Evolutionary conservation across 1,284 basidiomycete species (phyloP), one percentile per base, ranked within the genome.

Genomic region (Rhodotorula sp.): DNA sequence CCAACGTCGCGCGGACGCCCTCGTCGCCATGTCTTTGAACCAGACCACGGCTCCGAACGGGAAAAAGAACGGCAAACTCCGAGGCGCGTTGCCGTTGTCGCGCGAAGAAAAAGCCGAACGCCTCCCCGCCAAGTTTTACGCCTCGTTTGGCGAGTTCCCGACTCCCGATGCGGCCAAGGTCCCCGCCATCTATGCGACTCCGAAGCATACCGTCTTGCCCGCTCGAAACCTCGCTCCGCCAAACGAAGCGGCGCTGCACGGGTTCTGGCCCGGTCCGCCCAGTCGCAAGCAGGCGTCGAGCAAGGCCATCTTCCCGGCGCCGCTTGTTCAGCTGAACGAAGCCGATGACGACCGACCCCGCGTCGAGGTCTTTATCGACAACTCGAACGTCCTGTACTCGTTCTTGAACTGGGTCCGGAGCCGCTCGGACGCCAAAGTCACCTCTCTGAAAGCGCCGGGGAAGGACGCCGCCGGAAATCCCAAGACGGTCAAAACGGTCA

Each of bases 361-460:
- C 33, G 69, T 71, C 53, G 71, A 75, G 30, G 55, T 75, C 60
- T 75, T 75, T 46, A 64, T 75, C 63, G 74, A 75, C 69, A 68
- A 75, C 62, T 75, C 74, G 57, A 75, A 75, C 67, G 64, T 75
- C 30, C 61, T 73, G 17, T 70, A 69, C 63, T 71, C 74, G 54
- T 75, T 75, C 62, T 58, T 75, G 20, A 75, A 72, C 66, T 75
- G 72, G 72, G 72, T 68, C 4, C 62, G 72, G 10, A 69, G 62
- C 24, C 30, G 72, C 4, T 66, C 70, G 17, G 72, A 74, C n/a
- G 65, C 67, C 26, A 69, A 68, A 42, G 29, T 75, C 20, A 26
- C 24, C 18, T 60, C 45, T 29, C 44, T 45, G 15, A 68, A 69
- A 33, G 24, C 62, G 48, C 62, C 58, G 15, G 46, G 63, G 29